A percentile compares a stretch with the other conserved stretches of the same genome.
Conservation (phyloP, 352 stramenopile species). For the Phytophthora pisi region DNA sequence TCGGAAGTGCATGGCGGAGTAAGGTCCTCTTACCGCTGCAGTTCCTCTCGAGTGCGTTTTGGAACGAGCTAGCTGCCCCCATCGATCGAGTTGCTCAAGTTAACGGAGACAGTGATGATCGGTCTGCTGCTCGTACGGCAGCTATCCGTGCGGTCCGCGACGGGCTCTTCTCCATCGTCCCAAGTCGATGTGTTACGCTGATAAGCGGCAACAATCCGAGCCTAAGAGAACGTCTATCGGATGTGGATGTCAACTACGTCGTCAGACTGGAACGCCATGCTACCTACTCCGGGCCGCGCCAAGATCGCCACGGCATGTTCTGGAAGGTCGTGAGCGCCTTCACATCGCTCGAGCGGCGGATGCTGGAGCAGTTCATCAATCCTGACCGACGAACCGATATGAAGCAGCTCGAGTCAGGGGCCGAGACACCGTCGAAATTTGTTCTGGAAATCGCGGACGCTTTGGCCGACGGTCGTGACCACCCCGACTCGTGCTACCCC, state of each 20-base stretch:
- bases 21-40: constrained; percentile 53
- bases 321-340: constrained; percentile 50
- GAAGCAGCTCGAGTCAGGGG: constrained; percentile 9
- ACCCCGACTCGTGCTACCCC: constrained; percentile 66
- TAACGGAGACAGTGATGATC: neutral
- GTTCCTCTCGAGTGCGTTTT: constrained; percentile 55
- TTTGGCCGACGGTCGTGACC: constrained; percentile 45
- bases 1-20: constrained; percentile 70
- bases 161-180: constrained; percentile 60
- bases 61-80: constrained; percentile 38
- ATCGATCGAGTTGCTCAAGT: neutral
- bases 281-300: constrained; percentile 28
- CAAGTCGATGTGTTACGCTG: constrained; percentile 50
- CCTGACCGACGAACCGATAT: constrained; percentile 17
- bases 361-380: constrained; percentile 59
- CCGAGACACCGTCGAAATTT: constrained; percentile 17
- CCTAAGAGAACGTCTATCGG: constrained; percentile 39
- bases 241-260: constrained; percentile 38
- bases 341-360: constrained; percentile 49
- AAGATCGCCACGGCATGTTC: constrained; percentile 49
- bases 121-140: constrained; percentile 2
- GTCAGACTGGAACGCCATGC: constrained; percentile 38
- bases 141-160: constrained; percentile 55
- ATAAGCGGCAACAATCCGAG: constrained; percentile 39
- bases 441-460: constrained; percentile 55